Percentiles rank a stretch among this genome's conserved stretches.
phyloP scores from a whole-genome alignment of 768 basidiomycete species.

The Galerina sulciceps region DNA sequence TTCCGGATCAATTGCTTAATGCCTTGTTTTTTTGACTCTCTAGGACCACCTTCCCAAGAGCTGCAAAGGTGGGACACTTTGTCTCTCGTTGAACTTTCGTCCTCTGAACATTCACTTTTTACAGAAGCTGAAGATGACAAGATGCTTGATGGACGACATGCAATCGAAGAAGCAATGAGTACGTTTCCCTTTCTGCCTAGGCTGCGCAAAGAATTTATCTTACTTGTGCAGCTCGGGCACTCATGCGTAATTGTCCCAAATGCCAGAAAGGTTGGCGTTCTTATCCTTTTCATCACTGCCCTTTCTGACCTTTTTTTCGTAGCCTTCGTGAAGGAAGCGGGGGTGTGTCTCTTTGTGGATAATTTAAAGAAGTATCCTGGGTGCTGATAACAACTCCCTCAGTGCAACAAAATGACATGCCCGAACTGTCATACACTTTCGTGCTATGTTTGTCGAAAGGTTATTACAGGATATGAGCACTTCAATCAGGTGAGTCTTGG shows the following conservation, averaged over 20 bases:
- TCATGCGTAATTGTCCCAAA: conserved; percentile 89
- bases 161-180: conserved; percentile 95
- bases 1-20: conserved; percentile 5
- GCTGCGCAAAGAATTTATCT: conserved; percentile 1
- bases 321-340: conserved; percentile 83
- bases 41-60: conserved; percentile 84
- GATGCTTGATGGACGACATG: conserved; percentile 73
- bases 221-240: conserved; percentile 60
- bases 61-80: conserved; percentile 63
- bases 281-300: background rate
- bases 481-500: conserved; percentile 51
- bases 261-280: conserved; percentile 69
- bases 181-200: conserved; percentile 21
- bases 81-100: background rate
- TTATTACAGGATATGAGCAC: conserved; percentile 79
- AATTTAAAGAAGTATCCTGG: background rate
- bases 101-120: background rate
- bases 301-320: conserved; percentile 7
- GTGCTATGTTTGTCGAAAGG: conserved; percentile 82
- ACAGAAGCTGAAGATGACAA: conserved; percentile 79
- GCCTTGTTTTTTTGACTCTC: background rate
- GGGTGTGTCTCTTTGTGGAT: conserved; percentile 49
- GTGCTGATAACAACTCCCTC: conserved; percentile 11
- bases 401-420: conserved; percentile 95
- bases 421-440: conserved; percentile 72